Base-by-base conservation (phyloP, 1,284 basidiomycete species). In the Anthracocystis panici-leucophaei region DNA sequence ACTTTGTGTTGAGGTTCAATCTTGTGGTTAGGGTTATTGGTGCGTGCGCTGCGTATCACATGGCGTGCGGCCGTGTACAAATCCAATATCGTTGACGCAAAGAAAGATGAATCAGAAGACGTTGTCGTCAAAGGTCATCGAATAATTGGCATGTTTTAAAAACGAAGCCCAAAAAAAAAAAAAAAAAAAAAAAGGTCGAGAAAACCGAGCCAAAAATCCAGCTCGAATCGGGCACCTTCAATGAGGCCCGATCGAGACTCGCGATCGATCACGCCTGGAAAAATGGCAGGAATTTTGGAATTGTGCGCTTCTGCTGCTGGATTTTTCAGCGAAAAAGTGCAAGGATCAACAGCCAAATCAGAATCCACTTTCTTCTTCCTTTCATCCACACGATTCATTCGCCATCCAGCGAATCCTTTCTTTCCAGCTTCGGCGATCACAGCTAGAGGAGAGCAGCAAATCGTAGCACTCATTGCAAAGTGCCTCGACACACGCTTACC, bases 261-360 rank as follows among this genome's bases (percentile, higher is more conserved):
- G 18, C 27, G 57, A 65, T 64, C 67, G 67, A 70, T 70, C 67
- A 70, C 62, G 50, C 42, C 38, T 46, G 11, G 16, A 29, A 29
- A 46, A 23, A 25, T 18, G 46, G 9, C 8, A 9, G 11, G 38
- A 25, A 2, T 12, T 16, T 29, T 42, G 40, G 35, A 46, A 46
- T 23, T 40, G 14, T 27, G 57, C 29, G 33, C 18, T 49, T 57
- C 67, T 56, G 60, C 25, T 46, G 23, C 21, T 16, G 40, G 50
- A 10, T 38, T 63, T 25, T 44, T 65, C 27, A 27, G 67, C 61
- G 57, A 44, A 53, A 31, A 35, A n/a, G 29, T 42, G 62, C 56
- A 29, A 23, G 55, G 49, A 49, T 45, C 52, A 55, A 20, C 25
- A 7, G 38, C 21, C 25, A 59, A 42, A 31, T 33, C 25, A 9